A percentile compares a stretch with the other conserved stretches of the same genome.
Evolutionary conservation across 495 filamentous ascomycete species (phyloP).

Genomic region (Trichoderma virens): DNA sequence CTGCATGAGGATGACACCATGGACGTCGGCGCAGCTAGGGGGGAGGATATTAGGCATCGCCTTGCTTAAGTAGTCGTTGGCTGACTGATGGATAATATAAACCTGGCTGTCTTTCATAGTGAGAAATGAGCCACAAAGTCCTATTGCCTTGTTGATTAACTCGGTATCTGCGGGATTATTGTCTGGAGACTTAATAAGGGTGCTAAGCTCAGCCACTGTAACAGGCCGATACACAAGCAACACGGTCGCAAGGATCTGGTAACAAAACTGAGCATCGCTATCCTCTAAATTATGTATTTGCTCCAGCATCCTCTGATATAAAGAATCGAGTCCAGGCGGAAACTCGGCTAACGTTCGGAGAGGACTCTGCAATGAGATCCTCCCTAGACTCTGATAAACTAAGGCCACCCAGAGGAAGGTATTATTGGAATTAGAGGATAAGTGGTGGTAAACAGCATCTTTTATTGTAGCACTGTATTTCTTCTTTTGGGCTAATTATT

Average conservation of each 20-base stretch:
- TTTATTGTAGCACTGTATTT: neutral
- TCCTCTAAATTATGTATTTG: neutral
- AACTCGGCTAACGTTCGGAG: neutral
- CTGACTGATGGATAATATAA: neutral
- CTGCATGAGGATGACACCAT: neutral
- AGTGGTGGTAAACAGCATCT: neutral
- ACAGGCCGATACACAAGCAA: neutral
- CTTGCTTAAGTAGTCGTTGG: neutral
- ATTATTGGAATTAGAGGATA: neutral
- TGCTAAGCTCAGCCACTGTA: neutral
- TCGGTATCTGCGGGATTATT: too few species aligned
- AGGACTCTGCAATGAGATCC: neutral
- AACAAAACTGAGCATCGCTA: too few species aligned
- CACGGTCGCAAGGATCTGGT: neutral
- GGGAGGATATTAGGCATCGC: neutral
- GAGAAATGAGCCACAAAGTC: neutral
- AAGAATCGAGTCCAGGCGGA: neutral
- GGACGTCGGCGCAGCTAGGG: neutral
- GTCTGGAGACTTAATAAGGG: neutral
- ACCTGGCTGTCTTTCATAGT: neutral
- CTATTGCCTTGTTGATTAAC: neutral
- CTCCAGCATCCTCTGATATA: neutral
- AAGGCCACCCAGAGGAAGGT: too few species aligned
- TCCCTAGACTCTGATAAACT: neutral
- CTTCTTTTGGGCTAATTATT: too few species aligned